Evolutionary conservation across 2,329 filamentous ascomycete genomes (phyloP).

Genomic region (Neopestalotiopsis sp.): DNA sequence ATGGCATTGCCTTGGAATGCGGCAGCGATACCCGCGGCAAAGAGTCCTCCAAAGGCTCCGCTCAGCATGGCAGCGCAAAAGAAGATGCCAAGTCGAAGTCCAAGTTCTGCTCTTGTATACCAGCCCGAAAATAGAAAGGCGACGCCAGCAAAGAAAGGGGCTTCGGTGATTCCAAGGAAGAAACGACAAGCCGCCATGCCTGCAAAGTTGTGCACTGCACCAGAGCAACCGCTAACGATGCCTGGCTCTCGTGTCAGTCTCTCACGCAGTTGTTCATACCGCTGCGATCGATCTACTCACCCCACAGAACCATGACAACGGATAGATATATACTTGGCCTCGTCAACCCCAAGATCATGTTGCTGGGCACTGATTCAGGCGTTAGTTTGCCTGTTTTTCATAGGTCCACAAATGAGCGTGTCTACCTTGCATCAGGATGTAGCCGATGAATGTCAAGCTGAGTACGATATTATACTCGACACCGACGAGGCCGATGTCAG

Average conservation of each 20-base stretch:
- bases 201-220: conserved; percentile 40
- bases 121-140: conserved; percentile 57
- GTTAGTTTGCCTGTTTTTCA: not conserved
- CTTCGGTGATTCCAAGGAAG: conserved; percentile 46
- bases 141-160: conserved; percentile 49
- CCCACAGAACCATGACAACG: conserved; percentile 44
- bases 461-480: conserved; percentile 42
- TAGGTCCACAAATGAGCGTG: not conserved
- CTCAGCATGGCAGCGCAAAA: conserved; percentile 62
- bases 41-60: conserved; percentile 61
- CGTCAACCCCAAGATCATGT: conserved; percentile 46
- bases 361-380: conserved; percentile 40
- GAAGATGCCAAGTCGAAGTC: conserved; percentile 56
- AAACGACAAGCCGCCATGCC: conserved; percentile 44
- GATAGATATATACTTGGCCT: conserved; percentile 48
- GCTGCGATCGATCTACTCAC: conserved; percentile 34
- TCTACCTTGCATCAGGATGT: conserved; percentile 35
- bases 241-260: conserved; percentile 44
- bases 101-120: conserved; percentile 62
- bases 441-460: conserved; percentile 34
- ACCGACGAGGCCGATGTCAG: conserved; percentile 44
- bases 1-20: conserved; percentile 56
- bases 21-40: conserved; percentile 56
- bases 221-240: conserved; percentile 44
- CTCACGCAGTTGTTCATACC: conserved; percentile 44